Evolutionary conservation across 345 rosid genomes (phyloP).

Genomic region (Reutealis trisperma): DNA sequence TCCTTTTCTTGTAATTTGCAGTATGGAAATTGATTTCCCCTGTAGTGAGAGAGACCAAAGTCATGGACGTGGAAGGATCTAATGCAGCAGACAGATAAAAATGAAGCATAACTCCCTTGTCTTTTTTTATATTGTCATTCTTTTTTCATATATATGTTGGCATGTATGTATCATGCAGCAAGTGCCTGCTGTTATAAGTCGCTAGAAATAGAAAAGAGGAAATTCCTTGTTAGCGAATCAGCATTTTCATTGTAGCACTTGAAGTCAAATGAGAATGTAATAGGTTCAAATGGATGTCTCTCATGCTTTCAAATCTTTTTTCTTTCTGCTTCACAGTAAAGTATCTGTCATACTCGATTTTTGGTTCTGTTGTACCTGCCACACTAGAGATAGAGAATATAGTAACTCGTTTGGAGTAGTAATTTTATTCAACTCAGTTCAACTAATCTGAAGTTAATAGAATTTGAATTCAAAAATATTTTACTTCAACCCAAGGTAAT

Average conservation of each 20-base stretch:
- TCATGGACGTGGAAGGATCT: slow-evolving; percentile 36
- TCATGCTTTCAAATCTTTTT: neutral
- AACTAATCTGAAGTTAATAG: neutral
- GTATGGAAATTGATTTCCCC: slow-evolving; percentile 85
- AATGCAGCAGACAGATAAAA: slow-evolving; percentile 25
- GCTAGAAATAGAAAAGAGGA: neutral
- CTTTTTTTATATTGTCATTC: neutral
- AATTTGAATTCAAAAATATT: no score
- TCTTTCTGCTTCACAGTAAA: neutral
- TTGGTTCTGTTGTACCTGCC: slow-evolving; percentile 19
- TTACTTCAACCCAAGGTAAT: neutral
- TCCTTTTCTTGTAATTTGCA: slow-evolving; percentile 28
- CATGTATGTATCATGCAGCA: neutral
- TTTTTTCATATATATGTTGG: neutral
- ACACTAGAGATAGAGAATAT: slow-evolving; percentile 4
- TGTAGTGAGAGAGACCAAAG: slow-evolving; percentile 52
- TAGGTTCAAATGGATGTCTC: no score
- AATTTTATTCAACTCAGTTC: neutral
- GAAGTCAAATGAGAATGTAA: no score
- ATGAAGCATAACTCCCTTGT: neutral
- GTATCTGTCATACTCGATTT: neutral
- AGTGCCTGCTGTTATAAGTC: neutral
- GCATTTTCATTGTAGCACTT: neutral
- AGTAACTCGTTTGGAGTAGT: neutral
- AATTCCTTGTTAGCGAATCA: neutral